phyloP scores from a whole-genome alignment of 768 basidiomycete species.

The Termitomyces sp. region DNA sequence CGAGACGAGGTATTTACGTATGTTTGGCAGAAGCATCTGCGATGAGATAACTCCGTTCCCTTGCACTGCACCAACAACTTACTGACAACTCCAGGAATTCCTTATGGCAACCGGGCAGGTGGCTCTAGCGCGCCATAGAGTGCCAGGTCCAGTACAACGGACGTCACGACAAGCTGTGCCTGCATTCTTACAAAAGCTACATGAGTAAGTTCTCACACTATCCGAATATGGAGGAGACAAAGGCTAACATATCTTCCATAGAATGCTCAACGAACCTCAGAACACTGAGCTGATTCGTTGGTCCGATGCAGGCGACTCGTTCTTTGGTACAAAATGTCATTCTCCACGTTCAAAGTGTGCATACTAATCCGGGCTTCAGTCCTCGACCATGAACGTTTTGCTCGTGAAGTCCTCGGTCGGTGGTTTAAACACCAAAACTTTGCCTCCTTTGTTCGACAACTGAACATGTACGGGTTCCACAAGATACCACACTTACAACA shows the following conservation, averaged over 20 bases:
- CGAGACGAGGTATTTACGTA: neutral
- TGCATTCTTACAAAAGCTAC: constrained; percentile 90
- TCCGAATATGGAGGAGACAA: neutral
- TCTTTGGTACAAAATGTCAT: constrained; percentile 58
- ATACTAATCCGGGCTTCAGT: constrained; percentile 41
- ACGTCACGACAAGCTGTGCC: constrained; percentile 45
- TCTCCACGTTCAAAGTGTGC: neutral
- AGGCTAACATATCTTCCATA: constrained; percentile 23
- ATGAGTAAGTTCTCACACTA: constrained; percentile 55
- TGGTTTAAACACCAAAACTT: constrained; percentile 99
- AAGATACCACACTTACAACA: constrained; percentile 95
- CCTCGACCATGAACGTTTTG: constrained; percentile 86
- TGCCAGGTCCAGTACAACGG: constrained; percentile 27
- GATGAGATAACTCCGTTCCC: constrained; percentile 12
- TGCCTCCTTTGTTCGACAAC: constrained; percentile 84
- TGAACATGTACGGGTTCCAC: constrained; percentile 96
- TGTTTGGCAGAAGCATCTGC: constrained; percentile 7
- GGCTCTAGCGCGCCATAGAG: constrained; percentile 19
- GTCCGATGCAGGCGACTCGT: constrained; percentile 88
- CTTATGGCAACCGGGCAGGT: constrained; percentile 26
- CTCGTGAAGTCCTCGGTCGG: constrained; percentile 80
- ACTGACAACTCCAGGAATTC: neutral
- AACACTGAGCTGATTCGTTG: constrained; percentile 87
- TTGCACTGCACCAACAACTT: neutral
- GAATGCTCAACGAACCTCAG: constrained; percentile 87